Evolutionary conservation across 345 rosid genomes (phyloP).

Genomic region (Gossypium longicalyx): DNA sequence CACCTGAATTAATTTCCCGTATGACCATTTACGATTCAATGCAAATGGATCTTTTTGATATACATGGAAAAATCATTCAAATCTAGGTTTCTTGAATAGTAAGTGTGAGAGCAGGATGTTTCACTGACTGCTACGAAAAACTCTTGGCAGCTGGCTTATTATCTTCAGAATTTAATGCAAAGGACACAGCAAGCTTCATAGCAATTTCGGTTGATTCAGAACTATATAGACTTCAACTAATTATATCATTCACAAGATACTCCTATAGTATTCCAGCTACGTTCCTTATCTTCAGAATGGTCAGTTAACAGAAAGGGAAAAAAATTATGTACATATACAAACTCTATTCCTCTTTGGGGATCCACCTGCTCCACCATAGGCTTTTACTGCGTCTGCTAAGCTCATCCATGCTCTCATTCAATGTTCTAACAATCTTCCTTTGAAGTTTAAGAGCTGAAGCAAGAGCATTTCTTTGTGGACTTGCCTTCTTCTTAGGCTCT

Average conservation of each 20-base stretch:
- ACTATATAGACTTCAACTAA: not conserved
- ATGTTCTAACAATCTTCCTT: constrained; percentile 64
- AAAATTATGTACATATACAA: constrained; percentile 23
- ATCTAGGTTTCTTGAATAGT: not conserved
- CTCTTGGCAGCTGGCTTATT: not conserved
- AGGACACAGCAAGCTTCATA: constrained; percentile 7
- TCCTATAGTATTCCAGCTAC: constrained; percentile 27
- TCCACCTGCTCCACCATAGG: constrained; percentile 97
- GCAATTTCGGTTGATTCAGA: constrained; percentile 18
- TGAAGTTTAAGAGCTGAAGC: constrained; percentile 49
- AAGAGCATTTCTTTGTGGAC: constrained; percentile 51
- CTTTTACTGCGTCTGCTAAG: constrained; percentile 65
- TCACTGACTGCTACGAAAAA: not conserved
- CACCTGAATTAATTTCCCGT: not conserved
- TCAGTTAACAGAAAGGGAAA: not conserved
- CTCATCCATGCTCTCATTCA: constrained; percentile 76
- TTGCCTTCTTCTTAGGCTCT: constrained; percentile 57
- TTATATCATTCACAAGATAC: constrained; percentile 9
- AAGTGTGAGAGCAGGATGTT: not conserved
- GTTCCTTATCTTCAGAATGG: constrained; percentile 20
- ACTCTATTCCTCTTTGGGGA: constrained; percentile 71
- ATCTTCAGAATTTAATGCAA: not conserved
- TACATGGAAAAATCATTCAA: not conserved
- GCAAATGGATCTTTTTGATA: not conserved
- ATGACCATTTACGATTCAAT: not conserved